Evolutionary conservation across 768 basidiomycete genomes (phyloP), one percentile per base, ranked within the genome.

Genomic region (Wakefieldia striispora): DNA sequence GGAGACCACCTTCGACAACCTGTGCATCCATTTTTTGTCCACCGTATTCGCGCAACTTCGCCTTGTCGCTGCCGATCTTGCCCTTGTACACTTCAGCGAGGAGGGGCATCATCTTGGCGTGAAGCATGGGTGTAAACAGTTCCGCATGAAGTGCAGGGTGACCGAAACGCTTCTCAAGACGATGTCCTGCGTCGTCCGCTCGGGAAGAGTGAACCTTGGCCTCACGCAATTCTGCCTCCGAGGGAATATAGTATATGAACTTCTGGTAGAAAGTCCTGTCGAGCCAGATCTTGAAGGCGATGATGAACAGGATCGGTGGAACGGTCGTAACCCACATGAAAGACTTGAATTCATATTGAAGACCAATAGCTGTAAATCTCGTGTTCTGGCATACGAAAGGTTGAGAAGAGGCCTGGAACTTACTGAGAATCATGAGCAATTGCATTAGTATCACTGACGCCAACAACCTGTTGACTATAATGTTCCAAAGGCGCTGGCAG

Each of bases 81-180:
- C 91, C 91, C 35, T 77, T 70, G 62, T 91, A 93, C 23, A 93
- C 87, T 52, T 91, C 80, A 31, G 74, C 69, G 19, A 93, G 73
- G 20, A 93, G 71, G 7, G 79, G 84, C 80, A 89, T 84, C 87
- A 91, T 88, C 67, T 83, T 85, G 54, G 86, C 83, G 58, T 91
- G 91, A 43, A 93, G 66, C 88, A 91, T 88, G 0, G 88, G 91
- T 6, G 90, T 91, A 70, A 94, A 90, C 40, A 95, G 76, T 45
- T 95, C 91, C 12, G 80, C 70, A 57, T 93, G 83, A 40, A 99
- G 75, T 14, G 94, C 89, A 1, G 97, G 95, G 66, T 99, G 97
- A 1, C 95, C 90, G 71, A 98, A 99, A 24, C 95, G 86, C 65
- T 85, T 92, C 72, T 86, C 86, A 26, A 98, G 80, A 29, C 88